Base-by-base conservation (phyloP, 2,329 filamentous ascomycete genomes). In the Fusarium torreyae region DNA sequence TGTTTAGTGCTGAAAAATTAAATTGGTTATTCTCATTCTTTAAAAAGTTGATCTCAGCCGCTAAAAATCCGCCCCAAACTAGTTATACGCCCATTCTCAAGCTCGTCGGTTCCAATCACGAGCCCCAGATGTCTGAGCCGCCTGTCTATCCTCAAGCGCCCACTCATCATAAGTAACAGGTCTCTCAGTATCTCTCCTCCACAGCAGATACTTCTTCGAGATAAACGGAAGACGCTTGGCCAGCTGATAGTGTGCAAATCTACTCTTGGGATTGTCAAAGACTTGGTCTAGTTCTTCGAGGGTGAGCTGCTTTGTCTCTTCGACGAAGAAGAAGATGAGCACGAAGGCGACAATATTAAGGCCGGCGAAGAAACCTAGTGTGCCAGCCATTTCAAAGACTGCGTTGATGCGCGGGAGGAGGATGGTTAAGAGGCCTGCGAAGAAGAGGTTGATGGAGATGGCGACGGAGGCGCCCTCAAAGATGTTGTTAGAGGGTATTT, bases 221-320 rank as follows among this genome's bases (percentile, higher is more conserved):
- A 80, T 73, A 77, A 80, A 83, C 0, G 80, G 81, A 7, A 81
- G 60, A 52, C 81, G 79, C 14, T 66, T 52, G 0, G 60, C 45
- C 3, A 80, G 39, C 66, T 83, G 81, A 51, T 80, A 79, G 5
- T 65, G 68, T 26, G 80, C 77, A 52, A 84, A 84, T 8, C 72
- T 69, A n/a, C 73, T 67, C 68, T 84, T 83, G 11, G 76, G 53
- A 1, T 39, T 49, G 20, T 52, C 52, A 38, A 71, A 74, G 18
- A 75, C 36, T 74, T 73, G 31, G 56, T 76, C 72, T 2, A 76
- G 18, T 26, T 84, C 82, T 66, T 84, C 82, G 2, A 84, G 77
- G 0, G 80, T 83, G n/a, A 81, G 78, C 62, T 82, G 81, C 75
- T 84, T 83, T 2, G 83, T 84, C 73, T 84, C 83, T 18, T 82